Evolutionary conservation across 1,284 basidiomycete species (phyloP).

Genomic region (Trichosporon ovoides): DNA sequence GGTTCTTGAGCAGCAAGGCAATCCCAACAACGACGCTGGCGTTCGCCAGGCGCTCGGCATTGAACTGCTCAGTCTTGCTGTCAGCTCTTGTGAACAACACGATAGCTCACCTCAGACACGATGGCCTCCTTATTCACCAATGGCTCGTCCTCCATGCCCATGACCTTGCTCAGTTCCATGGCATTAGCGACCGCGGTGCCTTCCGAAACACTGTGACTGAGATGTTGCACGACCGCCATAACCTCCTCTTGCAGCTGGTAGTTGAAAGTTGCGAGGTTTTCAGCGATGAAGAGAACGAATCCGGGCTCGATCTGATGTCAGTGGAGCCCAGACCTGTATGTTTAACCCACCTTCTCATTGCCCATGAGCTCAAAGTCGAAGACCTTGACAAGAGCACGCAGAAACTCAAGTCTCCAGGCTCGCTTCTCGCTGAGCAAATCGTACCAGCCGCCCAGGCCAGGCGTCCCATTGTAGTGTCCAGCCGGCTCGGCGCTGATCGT

Average conservation of each 20-base stretch:
- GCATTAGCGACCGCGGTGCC: slow-evolving; percentile 66
- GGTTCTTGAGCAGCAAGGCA: slow-evolving; percentile 73
- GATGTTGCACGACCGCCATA: slow-evolving; percentile 71
- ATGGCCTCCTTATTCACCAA: slow-evolving; percentile 24
- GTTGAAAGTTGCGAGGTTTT: slow-evolving; percentile 85
- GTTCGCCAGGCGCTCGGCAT: slow-evolving; percentile 36
- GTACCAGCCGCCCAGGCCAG: slow-evolving; percentile 85
- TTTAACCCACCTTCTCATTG: slow-evolving; percentile 46
- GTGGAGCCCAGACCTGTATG: slow-evolving; percentile 18
- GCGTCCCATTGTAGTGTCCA: slow-evolving; percentile 44
- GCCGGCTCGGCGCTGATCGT: slow-evolving; percentile 51
- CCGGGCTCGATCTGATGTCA: slow-evolving; percentile 63
- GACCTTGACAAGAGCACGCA: slow-evolving; percentile 72
- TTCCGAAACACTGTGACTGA: slow-evolving; percentile 75
- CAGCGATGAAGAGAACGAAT: slow-evolving; percentile 84
- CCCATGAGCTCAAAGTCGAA: slow-evolving; percentile 62
- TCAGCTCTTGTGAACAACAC: neutral
- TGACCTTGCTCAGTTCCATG: slow-evolving; percentile 24
- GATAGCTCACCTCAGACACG: slow-evolving; percentile 23
- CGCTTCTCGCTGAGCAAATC: slow-evolving; percentile 82
- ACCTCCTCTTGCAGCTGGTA: slow-evolving; percentile 94
- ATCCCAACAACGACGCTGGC: slow-evolving; percentile 69
- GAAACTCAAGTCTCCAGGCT: slow-evolving; percentile 73
- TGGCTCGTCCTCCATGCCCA: slow-evolving; percentile 40
- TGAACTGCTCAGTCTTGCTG: slow-evolving; percentile 24